These are phyloP conservation scores for Diplodia scrobiculata DNA, from an alignment of 2,329 filamentous ascomycete genomes.

Conservation along the genomic window DNA sequence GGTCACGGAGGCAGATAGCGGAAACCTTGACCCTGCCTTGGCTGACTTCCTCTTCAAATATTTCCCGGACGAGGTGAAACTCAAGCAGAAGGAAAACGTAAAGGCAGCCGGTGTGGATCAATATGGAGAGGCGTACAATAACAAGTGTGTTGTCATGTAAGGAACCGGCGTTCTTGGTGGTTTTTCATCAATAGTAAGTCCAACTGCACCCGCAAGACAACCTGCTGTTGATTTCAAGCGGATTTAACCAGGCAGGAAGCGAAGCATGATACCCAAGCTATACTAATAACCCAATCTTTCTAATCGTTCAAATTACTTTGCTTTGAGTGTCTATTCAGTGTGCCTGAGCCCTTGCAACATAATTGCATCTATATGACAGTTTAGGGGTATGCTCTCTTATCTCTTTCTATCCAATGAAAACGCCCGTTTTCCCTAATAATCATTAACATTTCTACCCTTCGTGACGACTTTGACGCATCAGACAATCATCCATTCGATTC, in stretches of 20 bases:
- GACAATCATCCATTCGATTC: constrained; percentile 30
- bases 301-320: background rate
- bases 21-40: constrained; percentile 64
- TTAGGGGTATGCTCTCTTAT: background rate
- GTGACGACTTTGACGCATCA: constrained; percentile 11
- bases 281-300: background rate
- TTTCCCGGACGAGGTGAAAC: constrained; percentile 72
- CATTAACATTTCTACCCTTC: background rate
- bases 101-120: constrained; percentile 71
- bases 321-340: background rate
- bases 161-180: background rate
- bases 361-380: background rate
- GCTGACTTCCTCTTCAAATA: constrained; percentile 72
- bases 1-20: constrained; percentile 68
- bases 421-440: background rate
- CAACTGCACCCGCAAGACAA: background rate
- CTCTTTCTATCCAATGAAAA: background rate
- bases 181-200: background rate
- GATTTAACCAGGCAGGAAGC: background rate
- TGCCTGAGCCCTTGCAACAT: background rate
- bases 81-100: constrained; percentile 67
- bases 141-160: constrained; percentile 64
- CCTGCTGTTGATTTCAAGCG: background rate
- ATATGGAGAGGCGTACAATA: constrained; percentile 67
- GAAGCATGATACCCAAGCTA: background rate